These are phyloP conservation scores for Eimeria praecox DNA, from an alignment of 169 alveolate genomes.

Conservation along the genomic window DNA sequence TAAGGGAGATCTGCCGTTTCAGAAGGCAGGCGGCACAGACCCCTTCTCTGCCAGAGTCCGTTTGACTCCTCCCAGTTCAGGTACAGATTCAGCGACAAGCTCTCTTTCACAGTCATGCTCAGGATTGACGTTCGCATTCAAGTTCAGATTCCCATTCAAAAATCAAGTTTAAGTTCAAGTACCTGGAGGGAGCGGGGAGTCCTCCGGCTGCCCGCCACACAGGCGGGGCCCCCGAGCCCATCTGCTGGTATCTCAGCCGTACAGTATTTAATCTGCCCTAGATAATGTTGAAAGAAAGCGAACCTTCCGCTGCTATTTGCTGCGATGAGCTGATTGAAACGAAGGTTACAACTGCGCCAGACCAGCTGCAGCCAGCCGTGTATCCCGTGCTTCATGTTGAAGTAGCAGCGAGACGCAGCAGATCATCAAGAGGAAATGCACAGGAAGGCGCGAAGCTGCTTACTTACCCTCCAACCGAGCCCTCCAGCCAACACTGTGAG, in stretches of 20 bases:
- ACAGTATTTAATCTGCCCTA: not conserved
- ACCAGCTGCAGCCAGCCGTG: not conserved
- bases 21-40: too few relatives aligned
- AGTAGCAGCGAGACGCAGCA: not conserved
- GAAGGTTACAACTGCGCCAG: not conserved
- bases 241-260: not conserved
- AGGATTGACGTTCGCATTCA: too few relatives aligned
- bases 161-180: too few relatives aligned
- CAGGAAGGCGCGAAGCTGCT: not conserved
- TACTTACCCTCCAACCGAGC: not conserved
- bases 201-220: too few relatives aligned
- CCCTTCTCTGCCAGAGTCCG: too few relatives aligned
- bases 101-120: too few relatives aligned
- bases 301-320: not conserved
- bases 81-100: too few relatives aligned
- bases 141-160: too few relatives aligned
- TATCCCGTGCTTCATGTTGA: not conserved
- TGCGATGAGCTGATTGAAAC: not conserved
- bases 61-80: too few relatives aligned
- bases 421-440: not conserved
- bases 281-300: not conserved
- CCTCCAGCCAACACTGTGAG: not conserved
- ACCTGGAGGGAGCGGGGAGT: too few relatives aligned
- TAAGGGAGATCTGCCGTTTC: too few relatives aligned
- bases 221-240: not conserved